Conservation (phyloP, 208 protist genomes). For the Crithidia sp. region DNA sequence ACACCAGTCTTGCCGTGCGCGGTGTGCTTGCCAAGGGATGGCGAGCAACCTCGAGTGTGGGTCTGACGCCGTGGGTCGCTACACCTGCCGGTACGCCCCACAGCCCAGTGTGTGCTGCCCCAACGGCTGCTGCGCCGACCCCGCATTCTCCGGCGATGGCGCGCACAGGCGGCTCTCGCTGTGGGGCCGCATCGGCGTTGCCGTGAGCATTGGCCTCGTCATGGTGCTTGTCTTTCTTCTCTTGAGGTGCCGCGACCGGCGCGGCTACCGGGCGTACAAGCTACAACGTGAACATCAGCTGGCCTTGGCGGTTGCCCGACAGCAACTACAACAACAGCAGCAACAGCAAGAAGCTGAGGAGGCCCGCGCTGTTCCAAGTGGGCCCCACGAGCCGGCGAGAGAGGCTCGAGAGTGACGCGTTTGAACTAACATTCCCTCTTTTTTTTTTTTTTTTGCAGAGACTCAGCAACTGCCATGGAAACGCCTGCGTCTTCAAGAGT, state of each 20-base stretch:
- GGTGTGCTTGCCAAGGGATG: no score
- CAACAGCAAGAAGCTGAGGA: not conserved
- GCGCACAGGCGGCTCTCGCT: constrained; percentile 5
- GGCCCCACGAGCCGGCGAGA: not conserved
- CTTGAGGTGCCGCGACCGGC: constrained; percentile 16
- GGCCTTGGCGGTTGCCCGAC: not conserved
- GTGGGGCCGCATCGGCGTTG: constrained; percentile 16
- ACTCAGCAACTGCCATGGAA: no score
- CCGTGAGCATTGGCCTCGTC: not conserved
- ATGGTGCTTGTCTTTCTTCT: constrained; percentile 15
- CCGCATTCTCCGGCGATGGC: not conserved
- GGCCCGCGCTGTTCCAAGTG: not conserved
- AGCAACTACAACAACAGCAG: not conserved
- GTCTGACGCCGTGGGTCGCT: constrained; percentile 8
- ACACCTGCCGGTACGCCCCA: constrained; percentile 25
- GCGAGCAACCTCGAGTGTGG: constrained; percentile 15
- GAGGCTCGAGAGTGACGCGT: not conserved
- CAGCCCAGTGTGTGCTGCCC: constrained; percentile 28
- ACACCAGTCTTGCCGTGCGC: not conserved
- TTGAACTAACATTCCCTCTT: not conserved
- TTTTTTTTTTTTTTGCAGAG: constrained; percentile 5
- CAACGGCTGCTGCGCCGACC: constrained; percentile 28
- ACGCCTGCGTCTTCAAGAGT: no score
- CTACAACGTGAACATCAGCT: not conserved
- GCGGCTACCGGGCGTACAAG: constrained; percentile 15